These are phyloP conservation scores for Platanthera guangdongensis DNA, from an alignment of 106 monocot species.

Conservation along the genomic window DNA sequence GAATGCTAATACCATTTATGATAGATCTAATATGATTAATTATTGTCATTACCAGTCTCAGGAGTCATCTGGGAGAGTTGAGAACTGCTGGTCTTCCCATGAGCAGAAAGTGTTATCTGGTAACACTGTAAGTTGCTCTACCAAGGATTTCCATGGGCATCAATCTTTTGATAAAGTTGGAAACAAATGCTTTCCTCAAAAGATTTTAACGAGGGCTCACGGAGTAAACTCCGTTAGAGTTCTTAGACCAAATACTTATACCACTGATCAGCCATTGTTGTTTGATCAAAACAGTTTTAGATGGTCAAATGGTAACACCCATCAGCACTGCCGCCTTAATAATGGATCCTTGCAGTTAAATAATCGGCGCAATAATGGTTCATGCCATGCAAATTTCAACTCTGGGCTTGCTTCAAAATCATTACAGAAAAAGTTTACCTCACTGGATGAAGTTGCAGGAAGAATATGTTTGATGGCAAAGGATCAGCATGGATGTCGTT, in stretches of 20 bases:
- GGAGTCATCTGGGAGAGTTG: conserved; percentile 1
- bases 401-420: conserved; percentile 6
- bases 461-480: conserved; percentile 40
- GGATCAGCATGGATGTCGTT: conserved; percentile 48
- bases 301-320: conserved; percentile 3
- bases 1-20: conserved; percentile 5
- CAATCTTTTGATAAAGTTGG: conserved; percentile 9
- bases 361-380: background rate
- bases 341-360: conserved; percentile 14
- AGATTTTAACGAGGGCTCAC: conserved; percentile 9
- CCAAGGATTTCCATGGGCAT: conserved; percentile 1
- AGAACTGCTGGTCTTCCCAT: conserved; percentile 1
- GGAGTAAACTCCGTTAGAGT: conserved; percentile 10
- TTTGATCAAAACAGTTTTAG: conserved; percentile 2
- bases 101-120: background rate
- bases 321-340: background rate
- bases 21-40: conserved; percentile 3
- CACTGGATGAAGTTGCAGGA: conserved; percentile 25
- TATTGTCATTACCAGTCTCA: conserved; percentile 4
- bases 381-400: conserved; percentile 2
- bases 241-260: conserved; percentile 7
- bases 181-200: conserved; percentile 20
- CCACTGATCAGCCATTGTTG: conserved; percentile 4
- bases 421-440: conserved; percentile 12
- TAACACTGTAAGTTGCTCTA: background rate